These are phyloP conservation scores for Cenchrus americanus DNA, from an alignment of 176 grass and related monocot genomes.

Conservation along the genomic window DNA sequence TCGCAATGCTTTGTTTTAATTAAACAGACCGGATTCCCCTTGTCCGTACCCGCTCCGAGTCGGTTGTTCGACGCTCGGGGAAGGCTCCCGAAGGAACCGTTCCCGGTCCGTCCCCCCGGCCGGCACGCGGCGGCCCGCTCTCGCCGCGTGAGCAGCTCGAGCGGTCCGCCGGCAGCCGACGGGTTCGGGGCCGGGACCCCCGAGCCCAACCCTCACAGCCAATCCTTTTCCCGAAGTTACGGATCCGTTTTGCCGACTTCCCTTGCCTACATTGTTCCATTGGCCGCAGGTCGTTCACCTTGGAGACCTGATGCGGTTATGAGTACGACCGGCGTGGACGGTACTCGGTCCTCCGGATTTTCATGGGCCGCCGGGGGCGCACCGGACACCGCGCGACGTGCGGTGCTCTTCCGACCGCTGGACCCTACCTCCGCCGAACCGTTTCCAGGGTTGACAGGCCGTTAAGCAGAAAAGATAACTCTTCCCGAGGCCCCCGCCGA, in stretches of 20 bases:
- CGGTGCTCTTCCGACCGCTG: constrained; percentile 68
- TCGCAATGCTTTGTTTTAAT: constrained; percentile 70
- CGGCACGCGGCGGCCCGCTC: too few relatives aligned
- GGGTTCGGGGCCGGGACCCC: constrained; percentile 45
- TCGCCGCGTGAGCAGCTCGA: too few relatives aligned
- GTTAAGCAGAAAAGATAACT: constrained; percentile 66
- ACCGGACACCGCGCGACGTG: constrained; percentile 64
- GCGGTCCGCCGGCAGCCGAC: too few relatives aligned
- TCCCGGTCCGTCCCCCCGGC: too few relatives aligned
- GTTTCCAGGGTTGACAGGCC: constrained; percentile 38
- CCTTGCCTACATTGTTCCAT: constrained; percentile 78
- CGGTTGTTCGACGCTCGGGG: too few relatives aligned
- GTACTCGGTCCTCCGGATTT: too few relatives aligned
- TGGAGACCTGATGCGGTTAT: constrained; percentile 86
- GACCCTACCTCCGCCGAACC: constrained; percentile 62
- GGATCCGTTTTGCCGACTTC: constrained; percentile 86
- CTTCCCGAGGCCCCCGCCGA: constrained; percentile 62
- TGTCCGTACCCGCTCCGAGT: too few relatives aligned
- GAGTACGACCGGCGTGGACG: constrained; percentile 36
- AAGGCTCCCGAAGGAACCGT: too few relatives aligned
- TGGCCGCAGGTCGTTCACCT: constrained; percentile 56
- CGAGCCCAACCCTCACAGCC: constrained; percentile 62
- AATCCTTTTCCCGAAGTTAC: constrained; percentile 81
- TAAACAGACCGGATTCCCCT: too few relatives aligned
- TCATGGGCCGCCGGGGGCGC: neutral